phyloP scores from a whole-genome alignment of 768 basidiomycete genomes.

The Aureoboletus auriporus region DNA sequence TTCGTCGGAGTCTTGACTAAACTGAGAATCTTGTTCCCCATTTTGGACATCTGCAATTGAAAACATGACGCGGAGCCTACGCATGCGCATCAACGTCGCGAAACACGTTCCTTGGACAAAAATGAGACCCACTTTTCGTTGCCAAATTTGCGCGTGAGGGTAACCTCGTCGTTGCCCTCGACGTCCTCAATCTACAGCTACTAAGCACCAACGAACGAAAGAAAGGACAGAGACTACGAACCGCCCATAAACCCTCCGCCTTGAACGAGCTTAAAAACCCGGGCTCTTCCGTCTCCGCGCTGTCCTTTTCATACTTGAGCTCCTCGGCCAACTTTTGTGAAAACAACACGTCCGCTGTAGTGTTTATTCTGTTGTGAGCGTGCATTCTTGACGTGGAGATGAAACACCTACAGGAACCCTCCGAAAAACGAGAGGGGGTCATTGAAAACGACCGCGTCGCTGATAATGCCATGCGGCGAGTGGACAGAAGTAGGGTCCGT shows the following conservation, averaged over 20 bases:
- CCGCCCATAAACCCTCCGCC: conserved; percentile 74
- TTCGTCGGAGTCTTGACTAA: conserved; percentile 38
- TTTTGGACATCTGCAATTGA: conserved; percentile 83
- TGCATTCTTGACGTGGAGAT: not conserved
- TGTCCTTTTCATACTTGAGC: conserved; percentile 80
- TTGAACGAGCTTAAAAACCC: conserved; percentile 79
- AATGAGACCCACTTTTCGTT: conserved; percentile 70
- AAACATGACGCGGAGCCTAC: conserved; percentile 80
- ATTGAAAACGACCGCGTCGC: conserved; percentile 39
- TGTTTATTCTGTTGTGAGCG: not conserved
- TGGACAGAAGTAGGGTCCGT: conserved; percentile 16
- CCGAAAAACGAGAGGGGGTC: conserved; percentile 36
- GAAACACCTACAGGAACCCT: conserved; percentile 38
- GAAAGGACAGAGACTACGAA: conserved; percentile 19
- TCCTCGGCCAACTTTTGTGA: conserved; percentile 76
- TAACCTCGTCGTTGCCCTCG: conserved; percentile 75
- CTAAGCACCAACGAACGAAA: too few species aligned
- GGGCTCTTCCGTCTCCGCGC: conserved; percentile 44
- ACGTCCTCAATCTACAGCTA: conserved; percentile 60
- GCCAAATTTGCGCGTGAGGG: conserved; percentile 78
- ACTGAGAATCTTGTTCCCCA: conserved; percentile 36
- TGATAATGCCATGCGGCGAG: conserved; percentile 12
- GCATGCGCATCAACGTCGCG: not conserved
- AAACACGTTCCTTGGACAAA: too few species aligned
- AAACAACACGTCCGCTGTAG: conserved; percentile 72